Evolutionary conservation across 1,284 basidiomycete species (phyloP).

Genomic region (Apiotrichum sp.): DNA sequence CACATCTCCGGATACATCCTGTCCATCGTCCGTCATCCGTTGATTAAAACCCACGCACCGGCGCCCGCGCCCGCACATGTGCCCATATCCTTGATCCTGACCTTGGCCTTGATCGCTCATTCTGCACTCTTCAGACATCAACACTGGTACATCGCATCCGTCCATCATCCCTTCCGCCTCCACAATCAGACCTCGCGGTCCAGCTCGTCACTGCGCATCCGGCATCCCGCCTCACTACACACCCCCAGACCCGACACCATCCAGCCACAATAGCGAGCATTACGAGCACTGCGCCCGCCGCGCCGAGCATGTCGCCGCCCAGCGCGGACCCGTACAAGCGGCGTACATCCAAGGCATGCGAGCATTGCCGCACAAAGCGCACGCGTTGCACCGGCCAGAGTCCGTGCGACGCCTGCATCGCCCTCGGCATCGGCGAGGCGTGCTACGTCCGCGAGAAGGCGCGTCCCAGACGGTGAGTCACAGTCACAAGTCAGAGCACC

Average conservation of each 20-base stretch:
- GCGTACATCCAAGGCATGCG: slow-evolving; percentile 24
- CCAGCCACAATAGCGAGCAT: background rate
- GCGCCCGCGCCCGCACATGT: no score
- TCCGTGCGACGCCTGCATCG: slow-evolving; percentile 22
- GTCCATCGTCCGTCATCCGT: no score
- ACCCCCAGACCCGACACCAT: no score
- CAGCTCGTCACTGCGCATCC: no score
- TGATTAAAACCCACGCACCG: no score
- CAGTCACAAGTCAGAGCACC: background rate
- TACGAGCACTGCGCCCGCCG: background rate
- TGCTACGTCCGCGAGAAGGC: slow-evolving; percentile 25
- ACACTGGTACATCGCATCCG: no score
- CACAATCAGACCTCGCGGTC: no score
- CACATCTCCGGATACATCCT: no score
- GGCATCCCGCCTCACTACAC: no score
- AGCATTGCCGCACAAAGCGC: slow-evolving; percentile 22
- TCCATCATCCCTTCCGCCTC: no score
- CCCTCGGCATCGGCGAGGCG: slow-evolving; percentile 10
- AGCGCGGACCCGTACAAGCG: slow-evolving; percentile 13
- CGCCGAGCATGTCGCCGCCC: slow-evolving; percentile 3
- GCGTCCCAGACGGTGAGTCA: slow-evolving; percentile 22
- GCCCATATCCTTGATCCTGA: no score
- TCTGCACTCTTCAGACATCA: background rate
- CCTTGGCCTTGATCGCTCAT: no score
- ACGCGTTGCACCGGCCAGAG: slow-evolving; percentile 21